phyloP scores from a whole-genome alignment of 257 asterid species.

The Solanum chmielewskii region DNA sequence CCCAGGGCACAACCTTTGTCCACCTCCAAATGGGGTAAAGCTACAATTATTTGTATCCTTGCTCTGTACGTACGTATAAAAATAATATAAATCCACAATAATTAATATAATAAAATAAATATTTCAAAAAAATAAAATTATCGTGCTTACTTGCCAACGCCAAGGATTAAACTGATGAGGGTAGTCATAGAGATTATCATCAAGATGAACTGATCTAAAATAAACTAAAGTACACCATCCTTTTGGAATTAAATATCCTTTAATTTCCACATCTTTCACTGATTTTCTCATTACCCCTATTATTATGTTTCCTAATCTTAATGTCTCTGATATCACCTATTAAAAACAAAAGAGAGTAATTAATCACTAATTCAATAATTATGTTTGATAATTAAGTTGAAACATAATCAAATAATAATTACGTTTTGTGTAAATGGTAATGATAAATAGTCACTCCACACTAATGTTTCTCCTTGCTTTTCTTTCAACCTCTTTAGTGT shows the following conservation, averaged over 20 bases:
- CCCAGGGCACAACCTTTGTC: slow-evolving; percentile 90
- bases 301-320: slow-evolving; percentile 80
- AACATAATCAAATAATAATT: slow-evolving; percentile 5
- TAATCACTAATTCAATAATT: background rate
- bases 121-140: background rate
- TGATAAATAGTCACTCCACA: slow-evolving; percentile 62
- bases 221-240: slow-evolving; percentile 78
- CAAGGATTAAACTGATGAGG: slow-evolving; percentile 79
- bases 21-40: slow-evolving; percentile 94
- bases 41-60: slow-evolving; percentile 37
- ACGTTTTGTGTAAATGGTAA: slow-evolving; percentile 77
- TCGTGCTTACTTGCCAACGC: slow-evolving; percentile 85
- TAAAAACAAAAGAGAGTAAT: background rate
- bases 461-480: slow-evolving; percentile 39
- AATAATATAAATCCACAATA: background rate
- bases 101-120: background rate
- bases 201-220: slow-evolving; percentile 88
- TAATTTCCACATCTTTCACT: slow-evolving; percentile 73
- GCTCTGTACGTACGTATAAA: slow-evolving; percentile 6
- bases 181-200: slow-evolving; percentile 40
- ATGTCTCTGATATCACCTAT: slow-evolving; percentile 88
- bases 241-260: slow-evolving; percentile 63
- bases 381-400: background rate
- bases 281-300: slow-evolving; percentile 87
- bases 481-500: slow-evolving; percentile 45